Percentiles rank a stretch among this genome's conserved stretches.
Conservation (phyloP, 1,284 basidiomycete genomes). For the Malassezia pachydermatis region DNA sequence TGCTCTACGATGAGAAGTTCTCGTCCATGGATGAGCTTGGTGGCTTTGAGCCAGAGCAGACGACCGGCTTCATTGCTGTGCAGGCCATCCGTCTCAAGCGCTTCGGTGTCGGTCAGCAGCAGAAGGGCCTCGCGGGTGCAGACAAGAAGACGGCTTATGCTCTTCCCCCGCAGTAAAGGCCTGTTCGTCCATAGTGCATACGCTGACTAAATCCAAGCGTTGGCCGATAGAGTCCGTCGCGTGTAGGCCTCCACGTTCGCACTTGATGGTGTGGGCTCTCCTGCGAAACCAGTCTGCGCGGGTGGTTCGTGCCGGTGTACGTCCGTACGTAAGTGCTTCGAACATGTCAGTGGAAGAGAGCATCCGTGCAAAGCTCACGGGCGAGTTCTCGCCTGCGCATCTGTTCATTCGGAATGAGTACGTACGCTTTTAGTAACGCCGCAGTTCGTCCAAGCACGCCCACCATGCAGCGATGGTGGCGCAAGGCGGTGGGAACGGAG, state of each 20-base stretch:
- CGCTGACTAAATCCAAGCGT: not conserved
- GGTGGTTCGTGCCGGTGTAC: not conserved
- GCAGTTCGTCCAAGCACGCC: slow-evolving; percentile 31
- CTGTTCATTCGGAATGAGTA: slow-evolving; percentile 17
- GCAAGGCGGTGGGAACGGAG: slow-evolving; percentile 42
- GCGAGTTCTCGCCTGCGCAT: slow-evolving; percentile 7
- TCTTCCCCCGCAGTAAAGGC: slow-evolving; percentile 28
- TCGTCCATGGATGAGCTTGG: slow-evolving; percentile 99
- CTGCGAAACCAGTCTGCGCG: not conserved
- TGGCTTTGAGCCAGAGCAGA: slow-evolving; percentile 62
- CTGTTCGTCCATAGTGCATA: too few species aligned
- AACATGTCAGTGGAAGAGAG: slow-evolving; percentile 14
- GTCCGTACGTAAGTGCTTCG: not conserved
- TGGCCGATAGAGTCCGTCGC: not conserved
- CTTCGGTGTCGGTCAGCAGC: slow-evolving; percentile 34
- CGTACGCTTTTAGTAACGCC: not conserved
- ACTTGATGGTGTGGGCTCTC: not conserved
- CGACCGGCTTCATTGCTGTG: slow-evolving; percentile 44
- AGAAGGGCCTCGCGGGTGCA: slow-evolving; percentile 35
- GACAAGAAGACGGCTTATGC: slow-evolving; percentile 37
- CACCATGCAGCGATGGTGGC: slow-evolving; percentile 48
- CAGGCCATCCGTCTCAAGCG: slow-evolving; percentile 44
- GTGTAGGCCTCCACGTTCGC: not conserved
- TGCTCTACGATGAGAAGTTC: slow-evolving; percentile 83
- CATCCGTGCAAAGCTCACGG: slow-evolving; percentile 14